Conservation (phyloP, 495 filamentous ascomycete species). For the Sporormia fimetaria region DNA sequence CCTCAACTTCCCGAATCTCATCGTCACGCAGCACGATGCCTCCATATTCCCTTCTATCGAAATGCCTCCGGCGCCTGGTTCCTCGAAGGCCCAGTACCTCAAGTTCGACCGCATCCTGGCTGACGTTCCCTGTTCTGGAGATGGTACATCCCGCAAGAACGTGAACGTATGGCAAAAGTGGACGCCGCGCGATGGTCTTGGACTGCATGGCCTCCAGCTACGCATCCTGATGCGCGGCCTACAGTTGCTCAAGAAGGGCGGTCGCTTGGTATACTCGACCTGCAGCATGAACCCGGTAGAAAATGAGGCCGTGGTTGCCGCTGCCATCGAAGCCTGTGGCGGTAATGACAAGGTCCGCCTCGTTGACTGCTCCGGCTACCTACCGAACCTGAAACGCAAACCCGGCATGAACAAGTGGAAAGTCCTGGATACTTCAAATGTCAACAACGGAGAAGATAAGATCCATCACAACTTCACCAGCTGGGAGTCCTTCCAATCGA, state of each 20-base stretch:
- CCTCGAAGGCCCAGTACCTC: constrained; percentile 57
- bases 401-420: constrained; percentile 68
- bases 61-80: constrained; percentile 42
- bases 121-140: constrained; percentile 93
- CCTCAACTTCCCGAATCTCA: constrained; percentile 87
- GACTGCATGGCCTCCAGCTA: constrained; percentile 71
- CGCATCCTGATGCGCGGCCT: constrained; percentile 85
- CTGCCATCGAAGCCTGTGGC: constrained; percentile 81
- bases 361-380: constrained; percentile 63
- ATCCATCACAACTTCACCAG: constrained; percentile 59
- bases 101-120: constrained; percentile 96
- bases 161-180: constrained; percentile 87
- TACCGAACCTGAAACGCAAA: constrained; percentile 63
- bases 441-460: constrained; percentile 32
- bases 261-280: constrained; percentile 89
- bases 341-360: constrained; percentile 70
- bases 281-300: constrained; percentile 97
- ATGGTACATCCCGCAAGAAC: constrained; percentile 89
- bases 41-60: constrained; percentile 88
- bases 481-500: constrained; percentile 62
- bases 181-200: constrained; percentile 70
- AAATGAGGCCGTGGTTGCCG: constrained; percentile 84
- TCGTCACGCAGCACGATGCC: constrained; percentile 96
- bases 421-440: constrained; percentile 53
- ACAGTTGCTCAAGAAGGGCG: constrained; percentile 93